Base-by-base conservation (phyloP, 352 stramenopile species). In the Thraustochytrium sp. region DNA sequence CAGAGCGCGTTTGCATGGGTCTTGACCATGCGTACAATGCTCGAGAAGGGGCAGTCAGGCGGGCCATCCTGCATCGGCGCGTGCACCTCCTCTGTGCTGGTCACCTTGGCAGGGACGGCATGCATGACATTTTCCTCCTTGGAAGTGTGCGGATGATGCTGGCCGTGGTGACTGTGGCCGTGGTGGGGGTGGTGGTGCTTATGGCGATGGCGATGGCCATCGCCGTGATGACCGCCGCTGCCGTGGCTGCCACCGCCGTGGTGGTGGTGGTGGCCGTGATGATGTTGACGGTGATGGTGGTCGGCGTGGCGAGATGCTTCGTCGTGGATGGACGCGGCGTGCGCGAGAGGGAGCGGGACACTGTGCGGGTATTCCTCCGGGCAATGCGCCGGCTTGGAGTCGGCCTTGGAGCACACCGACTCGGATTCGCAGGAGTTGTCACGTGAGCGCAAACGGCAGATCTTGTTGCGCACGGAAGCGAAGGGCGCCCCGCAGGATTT, bases 11-110 rank as follows among this genome's bases (percentile, higher is more conserved):
- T 72, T 0, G 68, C 68, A 26, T 80, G 68, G 2, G n/a, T 23
- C 31, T 80, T 80, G 34, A 80, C 68, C 9, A 75, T 80, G 16
- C 44, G 44, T 16, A 80, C 63, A 44, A 80, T 5, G 34, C 31
- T 55, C 9, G 68, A 61, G 38, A 80, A 80, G 5, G 68, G 44
- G 51, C 68, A 80, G 46, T 38, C 59, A 13, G 42, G 54, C 5
- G 51, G 16, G 2, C 31, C 51, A 11, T 59, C 16, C 16, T 31
- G n/a, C 8, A 13, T 26, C 21, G 5, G 5, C 16, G 16, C 16
- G 21, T 2, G 51, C 26, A 1, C 51, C 9, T 31, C 51, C 16
- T 59, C 16, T 13, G 31, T 31, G 51, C 13, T 31, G 51, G 4
- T 31, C 16, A 59, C 5, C 16, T 29, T 1, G 21, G 16, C 51